Base-by-base conservation (phyloP, 2,329 filamentous ascomycete genomes). In the Neopestalotiopsis clavispora region DNA sequence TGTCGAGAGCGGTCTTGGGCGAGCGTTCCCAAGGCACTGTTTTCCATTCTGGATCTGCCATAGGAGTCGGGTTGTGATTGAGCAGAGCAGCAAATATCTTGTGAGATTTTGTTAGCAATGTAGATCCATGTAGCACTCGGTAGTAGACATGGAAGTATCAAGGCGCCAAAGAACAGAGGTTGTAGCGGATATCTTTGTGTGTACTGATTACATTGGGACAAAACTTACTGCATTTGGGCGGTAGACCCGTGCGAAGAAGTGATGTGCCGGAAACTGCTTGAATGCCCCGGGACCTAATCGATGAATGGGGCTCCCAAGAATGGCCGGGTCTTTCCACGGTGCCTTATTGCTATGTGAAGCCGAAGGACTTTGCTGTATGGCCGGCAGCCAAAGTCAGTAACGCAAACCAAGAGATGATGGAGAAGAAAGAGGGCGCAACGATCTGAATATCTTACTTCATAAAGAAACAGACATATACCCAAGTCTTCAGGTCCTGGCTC, bases 191-290 rank as follows among this genome's bases (percentile, higher is more conserved):
- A 30, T n/a, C 4, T 10, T 10, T 38, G 14, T 30, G 14, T 7
- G 14, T 28, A 30, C 20, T 34, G 45, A 10, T 6, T 56, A 7
- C 17, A 56, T 14, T 4, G 38, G 20, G 45, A 32, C 32, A 9
- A n/a, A 4, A 80, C 86, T 79, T 79, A 88, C 87, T 60, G 84
- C 84, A 62, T 80, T 82, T 14, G 84, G 86, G 30, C 87, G 83
- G 71, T 86, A 89, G 4, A 89, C 81, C 12, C 86, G 82, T 30
- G 84, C 83, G 68, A 89, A 89, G 74, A 87, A 89, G 73, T 89
- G 87, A 69, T 89, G 87, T 12, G 84, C 80, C 1, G 87, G 87
- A 66, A 89, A 89, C 0, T 77, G 77, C 49, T 80, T 80, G 70
- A 87, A 89, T 57, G 78, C 75, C 3, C 78, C 76, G 0, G 87